Percentiles rank a stretch among this genome's conserved stretches.
These are phyloP conservation scores for Blastosporella zonata DNA, from an alignment of 1,284 basidiomycete genomes.

Conservation along the genomic window DNA sequence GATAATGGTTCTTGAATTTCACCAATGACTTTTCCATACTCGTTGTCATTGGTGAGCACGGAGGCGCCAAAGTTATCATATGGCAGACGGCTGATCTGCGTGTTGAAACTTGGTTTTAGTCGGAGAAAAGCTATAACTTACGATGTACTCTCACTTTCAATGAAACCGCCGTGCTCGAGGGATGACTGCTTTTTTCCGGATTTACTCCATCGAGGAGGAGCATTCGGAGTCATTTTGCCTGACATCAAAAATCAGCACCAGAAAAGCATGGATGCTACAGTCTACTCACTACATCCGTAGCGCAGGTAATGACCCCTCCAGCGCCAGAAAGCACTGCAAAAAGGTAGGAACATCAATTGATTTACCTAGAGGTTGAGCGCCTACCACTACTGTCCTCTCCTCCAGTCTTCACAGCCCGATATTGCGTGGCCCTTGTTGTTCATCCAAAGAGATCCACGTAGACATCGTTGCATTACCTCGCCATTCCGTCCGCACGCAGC, in stretches of 20 bases:
- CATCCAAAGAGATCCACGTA: conserved; percentile 8
- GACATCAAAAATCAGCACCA: not conserved
- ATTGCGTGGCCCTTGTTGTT: conserved; percentile 5
- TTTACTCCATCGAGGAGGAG: conserved; percentile 33
- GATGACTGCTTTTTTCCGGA: conserved; percentile 16
- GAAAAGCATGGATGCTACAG: not conserved
- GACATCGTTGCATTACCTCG: conserved; percentile 6
- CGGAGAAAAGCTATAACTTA: not conserved
- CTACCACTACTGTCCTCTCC: conserved; percentile 15
- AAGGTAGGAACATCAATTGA: not conserved
- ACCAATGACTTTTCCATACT: conserved; percentile 20
- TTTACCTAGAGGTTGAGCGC: not conserved
- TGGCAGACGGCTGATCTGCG: conserved; percentile 24
- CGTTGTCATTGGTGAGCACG: conserved; percentile 32
- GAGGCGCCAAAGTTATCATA: conserved; percentile 31
- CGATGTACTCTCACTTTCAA: conserved; percentile 19
- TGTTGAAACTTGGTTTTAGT: conserved; percentile 25
- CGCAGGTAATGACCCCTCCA: conserved; percentile 29
- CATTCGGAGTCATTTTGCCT: conserved; percentile 32
- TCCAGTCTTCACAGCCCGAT: conserved; percentile 10
- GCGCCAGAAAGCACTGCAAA: conserved; percentile 24
- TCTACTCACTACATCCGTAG: conserved; percentile 19
- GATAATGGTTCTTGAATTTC: conserved; percentile 21
- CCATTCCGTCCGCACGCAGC: conserved; percentile 26
- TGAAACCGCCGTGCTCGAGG: conserved; percentile 25